Base-by-base conservation (phyloP, 495 filamentous ascomycete species). In the Aspergillus diversus region DNA sequence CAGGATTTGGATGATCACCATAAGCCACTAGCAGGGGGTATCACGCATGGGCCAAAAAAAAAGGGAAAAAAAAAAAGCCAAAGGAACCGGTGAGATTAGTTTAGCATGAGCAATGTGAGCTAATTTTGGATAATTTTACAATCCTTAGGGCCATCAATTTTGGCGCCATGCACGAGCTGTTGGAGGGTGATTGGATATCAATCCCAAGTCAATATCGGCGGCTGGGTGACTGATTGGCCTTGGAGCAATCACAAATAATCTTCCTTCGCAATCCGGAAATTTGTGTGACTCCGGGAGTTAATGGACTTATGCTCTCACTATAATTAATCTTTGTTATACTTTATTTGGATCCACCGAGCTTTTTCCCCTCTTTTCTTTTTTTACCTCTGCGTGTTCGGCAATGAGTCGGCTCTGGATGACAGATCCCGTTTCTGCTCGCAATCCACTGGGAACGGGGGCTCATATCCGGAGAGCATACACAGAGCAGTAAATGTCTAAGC, bases 91-190 rank as follows among this genome's bases (percentile, higher is more conserved):
- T 61, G 59, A 63, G 47, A 39, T 63, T 57, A 57, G 53, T 12
- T 63, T 57, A 63, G 57, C 60, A 32, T 49, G 47, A 61, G 51
- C 60, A 56, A 47, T 63, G 12, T 15, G 8, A 54, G 68, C 68
- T 70, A 70, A 70, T 70, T 70, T 70, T 70, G 68, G 68, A 67
- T 57, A 57, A 63, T 65, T 70, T 66, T 67, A 61, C 33, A 17
- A 51, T 59, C 43, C 56, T 57, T 63, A 50, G 49, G 34, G 50
- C 54, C 33, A 33, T 39, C 42, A 58, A 48, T 34, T 66, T 61
- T 60, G 68, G 64, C 64, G 64, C 60, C 60, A 66, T 66, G 67
- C 64, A 60, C 50, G 59, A 15, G 21, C 31, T 53, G 17, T 15
- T 55, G 27, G 9, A 7, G 37, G 37, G 13, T 66, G 52, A 67